Evolutionary conservation across 805 yeast species (phyloP).

Genomic region (Wickerhamiella azyma): DNA sequence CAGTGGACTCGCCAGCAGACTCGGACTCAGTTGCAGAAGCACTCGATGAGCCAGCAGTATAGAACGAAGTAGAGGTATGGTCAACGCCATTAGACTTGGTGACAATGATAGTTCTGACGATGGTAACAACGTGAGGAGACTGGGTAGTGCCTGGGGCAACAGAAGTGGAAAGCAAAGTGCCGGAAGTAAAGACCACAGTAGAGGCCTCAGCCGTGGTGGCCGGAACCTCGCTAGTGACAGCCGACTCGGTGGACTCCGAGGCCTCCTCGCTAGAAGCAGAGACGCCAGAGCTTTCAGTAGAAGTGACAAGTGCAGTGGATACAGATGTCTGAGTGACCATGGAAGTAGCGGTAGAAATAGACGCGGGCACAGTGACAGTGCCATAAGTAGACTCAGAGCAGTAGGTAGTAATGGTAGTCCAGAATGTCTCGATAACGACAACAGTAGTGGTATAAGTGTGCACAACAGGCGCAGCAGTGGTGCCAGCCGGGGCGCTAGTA

Average conservation of each 20-base stretch:
- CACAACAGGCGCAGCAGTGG: not conserved
- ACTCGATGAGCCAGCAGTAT: not conserved
- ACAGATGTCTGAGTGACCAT: not conserved
- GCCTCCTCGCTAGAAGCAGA: not conserved
- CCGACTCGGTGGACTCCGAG: not conserved
- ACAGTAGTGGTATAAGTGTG: slow-evolving; percentile 3
- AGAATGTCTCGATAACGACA: slow-evolving; percentile 1
- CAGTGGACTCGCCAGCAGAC: too few species aligned
- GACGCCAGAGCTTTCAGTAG: not conserved
- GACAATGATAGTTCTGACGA: slow-evolving; percentile 2
- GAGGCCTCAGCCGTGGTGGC: not conserved
- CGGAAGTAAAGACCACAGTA: not conserved
- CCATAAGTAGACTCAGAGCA: slow-evolving; percentile 1
- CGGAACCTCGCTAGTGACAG: not conserved
- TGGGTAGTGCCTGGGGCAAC: not conserved
- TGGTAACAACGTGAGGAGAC: not conserved
- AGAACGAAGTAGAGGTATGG: not conserved
- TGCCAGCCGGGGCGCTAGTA: not conserved
- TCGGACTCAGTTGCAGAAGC: not conserved
- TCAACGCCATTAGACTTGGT: slow-evolving; percentile 3
- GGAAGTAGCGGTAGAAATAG: slow-evolving; percentile 1
- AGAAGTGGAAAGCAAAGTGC: not conserved
- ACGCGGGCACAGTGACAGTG: slow-evolving; percentile 3
- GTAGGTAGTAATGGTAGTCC: slow-evolving; percentile 5
- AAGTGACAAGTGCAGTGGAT: slow-evolving; percentile 3